Evolutionary conservation across 768 basidiomycete genomes (phyloP).

Genomic region (Fistulinella prunicolor): DNA sequence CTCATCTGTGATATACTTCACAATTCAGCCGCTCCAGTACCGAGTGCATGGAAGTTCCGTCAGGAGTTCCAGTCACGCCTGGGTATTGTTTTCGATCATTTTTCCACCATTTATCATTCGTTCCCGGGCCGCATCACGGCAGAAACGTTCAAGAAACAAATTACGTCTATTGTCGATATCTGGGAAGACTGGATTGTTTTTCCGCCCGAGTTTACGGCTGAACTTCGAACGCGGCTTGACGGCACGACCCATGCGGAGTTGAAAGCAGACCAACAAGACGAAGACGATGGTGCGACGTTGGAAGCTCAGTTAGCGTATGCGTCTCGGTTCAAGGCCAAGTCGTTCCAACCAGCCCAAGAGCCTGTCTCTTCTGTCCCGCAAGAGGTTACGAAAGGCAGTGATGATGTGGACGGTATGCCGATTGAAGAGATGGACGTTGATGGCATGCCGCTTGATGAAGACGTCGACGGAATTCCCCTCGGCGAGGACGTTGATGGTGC

Average conservation of each 20-base stretch:
- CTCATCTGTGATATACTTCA: constrained; percentile 97
- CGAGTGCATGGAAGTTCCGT: constrained; percentile 97
- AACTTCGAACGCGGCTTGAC: constrained; percentile 72
- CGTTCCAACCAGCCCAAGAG: constrained; percentile 69
- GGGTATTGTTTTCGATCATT: constrained; percentile 93
- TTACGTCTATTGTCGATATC: constrained; percentile 83
- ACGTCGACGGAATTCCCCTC: constrained; percentile 39
- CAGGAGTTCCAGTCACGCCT: constrained; percentile 90
- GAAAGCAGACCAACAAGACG: constrained; percentile 27
- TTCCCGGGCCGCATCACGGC: constrained; percentile 96
- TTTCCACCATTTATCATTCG: constrained; percentile 90
- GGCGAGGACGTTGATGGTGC: constrained; percentile 25
- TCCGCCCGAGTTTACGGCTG: constrained; percentile 76
- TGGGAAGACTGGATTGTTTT: constrained; percentile 99
- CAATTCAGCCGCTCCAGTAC: constrained; percentile 90
- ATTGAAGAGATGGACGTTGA: constrained; percentile 51
- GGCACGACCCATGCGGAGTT: constrained; percentile 41
- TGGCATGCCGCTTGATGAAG: constrained; percentile 42
- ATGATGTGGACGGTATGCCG: constrained; percentile 53
- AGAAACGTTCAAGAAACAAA: constrained; percentile 93
- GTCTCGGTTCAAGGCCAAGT: constrained; percentile 73
- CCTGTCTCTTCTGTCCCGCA: constrained; percentile 21
- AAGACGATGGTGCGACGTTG: constrained; percentile 9
- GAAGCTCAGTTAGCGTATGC: constrained; percentile 37
- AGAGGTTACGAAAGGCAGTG: constrained; percentile 38